phyloP scores from a whole-genome alignment of 164 flowering plant genomes.

The Chimonanthus salicifolius region DNA sequence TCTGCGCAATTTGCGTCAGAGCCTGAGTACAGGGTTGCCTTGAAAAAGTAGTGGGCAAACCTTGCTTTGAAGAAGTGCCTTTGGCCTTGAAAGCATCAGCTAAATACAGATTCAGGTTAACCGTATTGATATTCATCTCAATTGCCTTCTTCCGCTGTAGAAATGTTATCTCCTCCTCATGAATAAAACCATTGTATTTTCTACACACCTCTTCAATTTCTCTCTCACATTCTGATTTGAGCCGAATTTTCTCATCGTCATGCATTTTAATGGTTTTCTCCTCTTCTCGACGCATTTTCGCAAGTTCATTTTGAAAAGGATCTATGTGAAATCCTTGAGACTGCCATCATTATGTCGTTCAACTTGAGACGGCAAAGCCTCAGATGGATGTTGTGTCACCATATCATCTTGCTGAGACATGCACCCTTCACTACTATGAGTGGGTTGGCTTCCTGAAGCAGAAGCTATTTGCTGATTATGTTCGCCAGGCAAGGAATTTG shows the following conservation, averaged over 20 bases:
- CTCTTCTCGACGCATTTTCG: slow-evolving; percentile 39
- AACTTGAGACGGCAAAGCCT: too few species aligned
- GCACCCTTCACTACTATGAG: not conserved
- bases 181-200: slow-evolving; percentile 42
- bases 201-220: slow-evolving; percentile 59
- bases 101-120: slow-evolving; percentile 44
- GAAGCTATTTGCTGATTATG: not conserved
- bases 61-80: slow-evolving; percentile 4
- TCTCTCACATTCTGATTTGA: slow-evolving; percentile 55
- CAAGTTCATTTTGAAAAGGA: slow-evolving; percentile 60
- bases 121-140: slow-evolving; percentile 34
- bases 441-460: not conserved
- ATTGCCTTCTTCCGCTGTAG: slow-evolving; percentile 27
- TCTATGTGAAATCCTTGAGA: too few species aligned
- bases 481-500: not conserved
- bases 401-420: slow-evolving; percentile 3
- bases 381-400: too few species aligned
- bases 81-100: slow-evolving; percentile 31
- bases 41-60: slow-evolving; percentile 8
- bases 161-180: slow-evolving; percentile 43
- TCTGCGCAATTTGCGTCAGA: slow-evolving; percentile 16
- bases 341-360: too few species aligned
- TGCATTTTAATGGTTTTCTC: slow-evolving; percentile 31
- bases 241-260: slow-evolving; percentile 52
- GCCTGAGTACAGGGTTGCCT: slow-evolving; percentile 21